Percentiles rank a stretch among this genome's conserved stretches.
phyloP scores from a whole-genome alignment of 768 basidiomycete genomes.

The Lactarius deliciosus region DNA sequence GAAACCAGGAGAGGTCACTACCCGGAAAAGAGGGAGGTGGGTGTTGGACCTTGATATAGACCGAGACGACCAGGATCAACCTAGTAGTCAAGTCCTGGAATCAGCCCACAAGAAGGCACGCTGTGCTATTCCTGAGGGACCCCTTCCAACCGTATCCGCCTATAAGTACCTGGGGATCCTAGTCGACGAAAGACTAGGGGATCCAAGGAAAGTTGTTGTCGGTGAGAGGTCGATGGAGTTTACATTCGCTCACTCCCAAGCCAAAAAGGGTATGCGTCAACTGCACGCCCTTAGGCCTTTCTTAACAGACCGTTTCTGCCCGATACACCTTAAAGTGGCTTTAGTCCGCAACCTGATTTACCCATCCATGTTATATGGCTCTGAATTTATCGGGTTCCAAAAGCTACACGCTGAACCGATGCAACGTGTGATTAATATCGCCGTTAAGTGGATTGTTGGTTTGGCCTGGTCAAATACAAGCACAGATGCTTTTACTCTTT shows the following conservation, averaged over 20 bases:
- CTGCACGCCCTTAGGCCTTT: background rate
- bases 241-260: background rate
- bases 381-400: background rate
- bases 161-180: constrained; percentile 43
- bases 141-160: background rate
- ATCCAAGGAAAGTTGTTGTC: background rate
- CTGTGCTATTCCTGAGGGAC: background rate
- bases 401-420: background rate
- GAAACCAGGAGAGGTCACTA: too few species aligned
- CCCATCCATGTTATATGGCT: background rate
- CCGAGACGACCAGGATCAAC: too few species aligned
- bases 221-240: background rate
- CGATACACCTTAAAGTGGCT: background rate
- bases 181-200: constrained; percentile 22
- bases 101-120: background rate
- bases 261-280: background rate
- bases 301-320: background rate
- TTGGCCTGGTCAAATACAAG: background rate
- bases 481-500: background rate
- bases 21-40: too few species aligned
- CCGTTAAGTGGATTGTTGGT: background rate
- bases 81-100: too few species aligned
- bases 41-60: too few species aligned
- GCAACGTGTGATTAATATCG: background rate
- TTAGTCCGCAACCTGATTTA: background rate